phyloP scores from a whole-genome alignment of 108 stramenopile genomes.

The Ochromonas danica region DNA sequence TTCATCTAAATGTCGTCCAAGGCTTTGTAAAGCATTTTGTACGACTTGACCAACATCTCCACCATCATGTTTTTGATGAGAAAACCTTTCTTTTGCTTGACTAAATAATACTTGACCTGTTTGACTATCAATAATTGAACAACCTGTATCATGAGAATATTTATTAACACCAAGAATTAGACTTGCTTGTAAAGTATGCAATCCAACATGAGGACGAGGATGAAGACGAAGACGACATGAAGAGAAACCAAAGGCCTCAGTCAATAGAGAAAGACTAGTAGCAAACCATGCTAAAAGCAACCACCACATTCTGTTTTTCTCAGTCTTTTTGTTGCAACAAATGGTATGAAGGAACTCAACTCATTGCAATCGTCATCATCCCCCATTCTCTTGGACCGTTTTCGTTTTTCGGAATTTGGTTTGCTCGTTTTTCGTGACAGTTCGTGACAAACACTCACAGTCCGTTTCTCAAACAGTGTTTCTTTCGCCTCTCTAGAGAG shows the following conservation, averaged over 20 bases:
- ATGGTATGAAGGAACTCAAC: no score
- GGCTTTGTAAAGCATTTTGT: conserved; percentile 67
- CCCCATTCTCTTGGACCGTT: no score
- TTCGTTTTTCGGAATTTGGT: no score
- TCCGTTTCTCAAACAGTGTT: no score
- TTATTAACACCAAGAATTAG: conserved; percentile 85
- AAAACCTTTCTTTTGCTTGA: conserved; percentile 78
- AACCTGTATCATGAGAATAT: conserved; percentile 80
- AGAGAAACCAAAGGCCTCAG: neutral
- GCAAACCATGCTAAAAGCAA: neutral
- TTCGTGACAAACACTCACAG: neutral
- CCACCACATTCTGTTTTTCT: no score
- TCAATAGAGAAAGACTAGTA: neutral
- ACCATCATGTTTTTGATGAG: conserved; percentile 79
- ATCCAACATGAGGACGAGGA: neutral
- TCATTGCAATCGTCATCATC: no score
- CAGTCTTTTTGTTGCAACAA: no score
- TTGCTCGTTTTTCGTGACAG: no score
- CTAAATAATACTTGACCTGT: conserved; percentile 78
- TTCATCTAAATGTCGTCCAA: conserved; percentile 70
- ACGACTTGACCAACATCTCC: conserved; percentile 76
- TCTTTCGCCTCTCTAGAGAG: no score
- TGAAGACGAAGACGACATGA: neutral
- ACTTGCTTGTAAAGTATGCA: conserved; percentile 26
- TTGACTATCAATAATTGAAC: conserved; percentile 73